Conservation (phyloP, 768 basidiomycete genomes). For the Suillus ampliporus region DNA sequence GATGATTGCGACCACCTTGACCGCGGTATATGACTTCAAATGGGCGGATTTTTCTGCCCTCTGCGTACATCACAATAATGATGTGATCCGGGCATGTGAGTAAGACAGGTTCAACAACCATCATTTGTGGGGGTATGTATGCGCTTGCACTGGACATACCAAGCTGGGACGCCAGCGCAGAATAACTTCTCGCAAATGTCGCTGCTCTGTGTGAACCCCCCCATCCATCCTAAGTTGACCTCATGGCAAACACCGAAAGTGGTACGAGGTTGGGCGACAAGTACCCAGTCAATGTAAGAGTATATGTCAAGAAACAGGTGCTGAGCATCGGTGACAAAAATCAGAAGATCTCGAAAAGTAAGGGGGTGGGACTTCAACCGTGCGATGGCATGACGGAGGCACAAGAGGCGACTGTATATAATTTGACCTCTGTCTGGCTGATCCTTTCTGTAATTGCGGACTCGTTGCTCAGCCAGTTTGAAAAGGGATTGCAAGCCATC, state of each 20-base stretch:
- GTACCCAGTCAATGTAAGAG: slow-evolving; percentile 8
- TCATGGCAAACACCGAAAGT: background rate
- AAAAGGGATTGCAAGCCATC: background rate
- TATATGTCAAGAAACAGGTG: slow-evolving; percentile 5
- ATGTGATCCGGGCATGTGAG: slow-evolving; percentile 5
- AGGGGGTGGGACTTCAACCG: slow-evolving; percentile 8
- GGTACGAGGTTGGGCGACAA: slow-evolving; percentile 1
- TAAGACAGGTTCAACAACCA: background rate
- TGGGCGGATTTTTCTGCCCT: background rate
- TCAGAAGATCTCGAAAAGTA: background rate
- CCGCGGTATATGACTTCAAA: slow-evolving; percentile 1
- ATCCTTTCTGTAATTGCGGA: background rate
- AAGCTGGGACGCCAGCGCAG: background rate
- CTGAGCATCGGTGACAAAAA: slow-evolving; percentile 16
- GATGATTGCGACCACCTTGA: background rate
- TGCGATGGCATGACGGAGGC: slow-evolving; percentile 1
- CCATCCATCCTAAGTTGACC: slow-evolving; percentile 7
- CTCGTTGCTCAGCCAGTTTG: background rate
- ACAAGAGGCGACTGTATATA: background rate
- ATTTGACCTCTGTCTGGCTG: slow-evolving; percentile 7
- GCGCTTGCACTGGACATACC: background rate
- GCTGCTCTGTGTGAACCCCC: background rate
- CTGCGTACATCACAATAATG: background rate
- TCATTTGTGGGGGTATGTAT: slow-evolving; percentile 5
- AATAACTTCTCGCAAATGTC: background rate